These are phyloP conservation scores for Ilyonectria sp. DNA, from an alignment of 2,329 filamentous ascomycete genomes.

Conservation along the genomic window DNA sequence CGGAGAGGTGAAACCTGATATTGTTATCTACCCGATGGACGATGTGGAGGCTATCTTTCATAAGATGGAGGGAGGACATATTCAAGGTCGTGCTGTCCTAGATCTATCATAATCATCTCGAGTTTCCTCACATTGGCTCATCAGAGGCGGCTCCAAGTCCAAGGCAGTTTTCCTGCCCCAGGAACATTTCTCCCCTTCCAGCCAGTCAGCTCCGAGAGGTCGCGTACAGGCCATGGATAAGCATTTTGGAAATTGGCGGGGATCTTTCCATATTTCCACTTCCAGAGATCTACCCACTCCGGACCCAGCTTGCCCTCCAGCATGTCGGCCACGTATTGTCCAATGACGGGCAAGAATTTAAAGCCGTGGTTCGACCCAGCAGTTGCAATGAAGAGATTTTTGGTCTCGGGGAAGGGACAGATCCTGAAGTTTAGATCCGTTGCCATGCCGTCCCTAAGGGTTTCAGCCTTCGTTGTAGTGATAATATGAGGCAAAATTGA, in stretches of 20 bases:
- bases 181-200: conserved; percentile 43
- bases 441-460: conserved; percentile 50
- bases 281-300: conserved; percentile 59
- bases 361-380: conserved; percentile 68
- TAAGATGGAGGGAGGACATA: no score
- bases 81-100: no score
- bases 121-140: no score
- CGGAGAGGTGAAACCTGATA: not conserved
- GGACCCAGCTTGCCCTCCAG: conserved; percentile 53
- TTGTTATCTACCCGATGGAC: no score
- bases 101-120: no score
- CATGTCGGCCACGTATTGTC: conserved; percentile 60
- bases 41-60: no score
- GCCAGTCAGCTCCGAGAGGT: conserved; percentile 38
- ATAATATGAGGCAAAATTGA: not conserved
- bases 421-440: conserved; percentile 49
- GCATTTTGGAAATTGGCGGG: conserved; percentile 40
- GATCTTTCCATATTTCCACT: conserved; percentile 39
- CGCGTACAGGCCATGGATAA: conserved; percentile 40
- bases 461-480: not conserved
- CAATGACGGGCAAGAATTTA: conserved; percentile 69
- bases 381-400: conserved; percentile 64
- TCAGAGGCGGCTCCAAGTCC: conserved; percentile 40
- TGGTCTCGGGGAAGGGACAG: conserved; percentile 35
- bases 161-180: conserved; percentile 40